A percentile compares a stretch with the other conserved stretches of the same genome.
Conservation (phyloP, 75 land plant species). For the Pinus tabuliformis region DNA sequence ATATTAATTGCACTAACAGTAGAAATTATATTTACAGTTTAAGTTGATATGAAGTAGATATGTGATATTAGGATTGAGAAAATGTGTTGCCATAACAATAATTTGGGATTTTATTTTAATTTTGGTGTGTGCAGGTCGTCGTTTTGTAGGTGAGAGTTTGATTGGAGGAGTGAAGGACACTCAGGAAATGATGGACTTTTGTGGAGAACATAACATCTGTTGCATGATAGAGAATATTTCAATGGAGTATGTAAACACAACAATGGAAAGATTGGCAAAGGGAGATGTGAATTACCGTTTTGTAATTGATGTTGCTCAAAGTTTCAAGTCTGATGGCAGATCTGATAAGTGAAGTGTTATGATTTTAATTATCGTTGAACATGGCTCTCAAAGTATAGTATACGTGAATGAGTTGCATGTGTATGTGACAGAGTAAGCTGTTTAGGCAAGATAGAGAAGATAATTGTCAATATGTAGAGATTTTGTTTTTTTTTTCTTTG, state of each 20-base stretch:
- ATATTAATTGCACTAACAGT: not conserved
- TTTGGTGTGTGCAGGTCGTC: constrained; percentile 35
- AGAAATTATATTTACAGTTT: not conserved
- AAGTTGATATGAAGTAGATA: no score
- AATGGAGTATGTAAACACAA: constrained; percentile 55
- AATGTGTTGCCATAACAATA: no score
- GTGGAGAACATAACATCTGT: constrained; percentile 59
- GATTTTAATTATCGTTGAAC: no score
- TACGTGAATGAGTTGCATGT: no score
- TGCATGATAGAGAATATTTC: constrained; percentile 48
- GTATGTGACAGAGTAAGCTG: no score
- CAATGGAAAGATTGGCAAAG: constrained; percentile 51
- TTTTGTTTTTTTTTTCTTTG: no score
- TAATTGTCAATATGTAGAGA: no score
- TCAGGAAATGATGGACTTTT: constrained; percentile 76
- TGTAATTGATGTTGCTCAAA: constrained; percentile 51
- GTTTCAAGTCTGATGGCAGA: not conserved
- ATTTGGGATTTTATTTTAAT: no score
- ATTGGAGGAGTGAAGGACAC: constrained; percentile 65
- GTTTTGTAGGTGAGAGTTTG: constrained; percentile 51
- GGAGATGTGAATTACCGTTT: constrained; percentile 73
- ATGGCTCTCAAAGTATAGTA: no score
- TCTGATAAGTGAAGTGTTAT: no score
- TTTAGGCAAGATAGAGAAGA: no score
- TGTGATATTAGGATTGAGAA: no score